Percentiles rank a stretch among this genome's conserved stretches.
Conservation (phyloP, 768 basidiomycete species). For the Suillus americanus region DNA sequence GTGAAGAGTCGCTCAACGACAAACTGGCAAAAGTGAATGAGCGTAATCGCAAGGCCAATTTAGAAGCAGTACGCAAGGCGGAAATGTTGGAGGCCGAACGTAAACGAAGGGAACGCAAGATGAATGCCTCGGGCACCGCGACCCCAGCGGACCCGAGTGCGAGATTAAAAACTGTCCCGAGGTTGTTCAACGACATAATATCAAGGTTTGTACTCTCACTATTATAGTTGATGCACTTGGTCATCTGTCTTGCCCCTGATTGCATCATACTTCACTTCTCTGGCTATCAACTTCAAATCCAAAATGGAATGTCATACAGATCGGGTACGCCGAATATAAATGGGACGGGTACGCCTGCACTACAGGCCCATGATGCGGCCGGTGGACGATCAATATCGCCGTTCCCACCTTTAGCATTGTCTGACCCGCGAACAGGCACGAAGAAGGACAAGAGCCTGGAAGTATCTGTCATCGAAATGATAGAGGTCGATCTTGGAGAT, state of each 20-base stretch:
- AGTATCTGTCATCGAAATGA: constrained; percentile 56
- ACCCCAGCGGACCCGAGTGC: constrained; percentile 64
- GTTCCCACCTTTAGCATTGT: constrained; percentile 23
- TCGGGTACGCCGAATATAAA: constrained; percentile 50
- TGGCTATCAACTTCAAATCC: constrained; percentile 9
- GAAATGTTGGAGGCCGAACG: constrained; percentile 70
- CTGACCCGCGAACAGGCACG: constrained; percentile 26
- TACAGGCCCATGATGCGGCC: constrained; percentile 28
- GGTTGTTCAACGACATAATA: constrained; percentile 49
- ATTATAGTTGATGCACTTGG: background rate
- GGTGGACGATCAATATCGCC: constrained; percentile 38
- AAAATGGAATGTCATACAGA: constrained; percentile 19
- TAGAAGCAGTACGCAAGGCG: constrained; percentile 75
- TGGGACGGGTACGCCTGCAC: constrained; percentile 40
- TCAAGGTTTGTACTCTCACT: constrained; percentile 55
- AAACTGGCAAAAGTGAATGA: constrained; percentile 82
- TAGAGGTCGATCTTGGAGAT: constrained; percentile 79
- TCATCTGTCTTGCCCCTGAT: constrained; percentile 16
- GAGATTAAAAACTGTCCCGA: constrained; percentile 62
- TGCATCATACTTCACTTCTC: constrained; percentile 20
- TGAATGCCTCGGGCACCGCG: constrained; percentile 40
- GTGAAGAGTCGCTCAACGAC: constrained; percentile 37
- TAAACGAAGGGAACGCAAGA: constrained; percentile 66
- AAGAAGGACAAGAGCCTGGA: constrained; percentile 48
- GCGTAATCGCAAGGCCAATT: constrained; percentile 82